phyloP scores from a whole-genome alignment of 768 basidiomycete species.

The Xerocomus brunneocitrinus region DNA sequence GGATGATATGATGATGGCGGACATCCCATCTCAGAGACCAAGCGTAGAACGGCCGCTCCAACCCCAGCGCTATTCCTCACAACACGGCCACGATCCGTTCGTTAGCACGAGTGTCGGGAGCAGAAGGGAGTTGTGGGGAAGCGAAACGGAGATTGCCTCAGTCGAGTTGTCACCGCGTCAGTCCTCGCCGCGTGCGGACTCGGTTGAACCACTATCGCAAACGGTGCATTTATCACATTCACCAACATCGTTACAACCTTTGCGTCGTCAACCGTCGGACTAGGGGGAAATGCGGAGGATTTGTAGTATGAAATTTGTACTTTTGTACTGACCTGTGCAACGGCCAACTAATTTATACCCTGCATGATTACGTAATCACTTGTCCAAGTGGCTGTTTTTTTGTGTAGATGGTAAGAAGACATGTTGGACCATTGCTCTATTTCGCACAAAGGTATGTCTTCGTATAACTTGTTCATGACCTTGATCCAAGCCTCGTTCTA shows the following conservation, averaged over 20 bases:
- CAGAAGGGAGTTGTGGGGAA: slow-evolving; percentile 20
- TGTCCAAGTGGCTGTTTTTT: too few species aligned
- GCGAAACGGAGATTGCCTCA: slow-evolving; percentile 13
- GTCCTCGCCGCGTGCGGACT: slow-evolving; percentile 2
- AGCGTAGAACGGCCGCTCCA: slow-evolving; percentile 21
- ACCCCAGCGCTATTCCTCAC: slow-evolving; percentile 20
- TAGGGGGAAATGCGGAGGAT: not conserved
- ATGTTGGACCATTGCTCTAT: slow-evolving; percentile 98
- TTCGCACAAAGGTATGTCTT: slow-evolving; percentile 74
- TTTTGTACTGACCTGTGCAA: slow-evolving; percentile 7
- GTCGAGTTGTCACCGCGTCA: slow-evolving; percentile 8
- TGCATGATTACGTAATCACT: slow-evolving; percentile 8
- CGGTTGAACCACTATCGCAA: slow-evolving; percentile 2
- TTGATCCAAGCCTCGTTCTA: slow-evolving; percentile 28
- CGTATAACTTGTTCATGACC: not conserved
- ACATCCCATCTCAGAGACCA: slow-evolving; percentile 8
- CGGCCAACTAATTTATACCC: slow-evolving; percentile 7
- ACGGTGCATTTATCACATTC: slow-evolving; percentile 4
- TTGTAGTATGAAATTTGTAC: not conserved
- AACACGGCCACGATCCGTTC: slow-evolving; percentile 6
- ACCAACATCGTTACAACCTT: slow-evolving; percentile 17
- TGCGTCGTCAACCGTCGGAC: slow-evolving; percentile 23
- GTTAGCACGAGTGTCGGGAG: slow-evolving; percentile 17
- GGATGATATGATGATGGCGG: slow-evolving; percentile 9
- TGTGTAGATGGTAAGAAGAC: not conserved